These are phyloP conservation scores for Ganoderma sinense DNA, from an alignment of 1,284 basidiomycete species.

Conservation along the genomic window DNA sequence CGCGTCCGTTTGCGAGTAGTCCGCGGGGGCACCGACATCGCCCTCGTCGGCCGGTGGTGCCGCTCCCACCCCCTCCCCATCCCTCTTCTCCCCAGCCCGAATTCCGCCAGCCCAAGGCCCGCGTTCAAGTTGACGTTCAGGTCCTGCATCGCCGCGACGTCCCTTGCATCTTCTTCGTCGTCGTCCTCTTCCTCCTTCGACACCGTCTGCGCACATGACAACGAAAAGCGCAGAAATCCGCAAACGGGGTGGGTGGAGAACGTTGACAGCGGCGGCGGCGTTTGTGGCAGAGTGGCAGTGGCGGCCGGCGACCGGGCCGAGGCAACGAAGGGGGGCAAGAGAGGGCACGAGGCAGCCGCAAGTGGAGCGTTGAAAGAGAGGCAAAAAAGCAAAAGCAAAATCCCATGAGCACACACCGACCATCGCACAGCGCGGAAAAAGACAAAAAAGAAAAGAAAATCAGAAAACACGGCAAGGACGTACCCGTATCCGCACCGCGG, in stretches of 20 bases:
- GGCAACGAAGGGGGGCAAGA: too few relatives aligned
- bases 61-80: not conserved
- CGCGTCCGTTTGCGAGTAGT: conserved; percentile 1
- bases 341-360: too few relatives aligned
- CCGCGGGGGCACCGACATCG: not conserved
- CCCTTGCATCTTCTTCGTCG: not conserved
- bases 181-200: not conserved
- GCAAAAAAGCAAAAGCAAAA: too few relatives aligned
- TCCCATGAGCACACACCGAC: not conserved
- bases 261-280: too few relatives aligned
- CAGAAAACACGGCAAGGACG: not conserved
- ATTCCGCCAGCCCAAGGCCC: not conserved
- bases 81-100: not conserved
- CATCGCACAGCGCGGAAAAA: not conserved
- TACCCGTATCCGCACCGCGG: not conserved
- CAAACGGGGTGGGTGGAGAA: not conserved
- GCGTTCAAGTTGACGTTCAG: too few relatives aligned
- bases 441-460: too few relatives aligned
- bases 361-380: not conserved
- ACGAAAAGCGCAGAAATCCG: too few relatives aligned
- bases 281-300: not conserved
- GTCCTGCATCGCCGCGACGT: not conserved
- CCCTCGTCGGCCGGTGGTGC: not conserved
- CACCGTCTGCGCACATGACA: not conserved
- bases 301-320: not conserved